These are phyloP conservation scores for Aspergillus tubingensis DNA, from an alignment of 2,329 filamentous ascomycete genomes.

Conservation along the genomic window DNA sequence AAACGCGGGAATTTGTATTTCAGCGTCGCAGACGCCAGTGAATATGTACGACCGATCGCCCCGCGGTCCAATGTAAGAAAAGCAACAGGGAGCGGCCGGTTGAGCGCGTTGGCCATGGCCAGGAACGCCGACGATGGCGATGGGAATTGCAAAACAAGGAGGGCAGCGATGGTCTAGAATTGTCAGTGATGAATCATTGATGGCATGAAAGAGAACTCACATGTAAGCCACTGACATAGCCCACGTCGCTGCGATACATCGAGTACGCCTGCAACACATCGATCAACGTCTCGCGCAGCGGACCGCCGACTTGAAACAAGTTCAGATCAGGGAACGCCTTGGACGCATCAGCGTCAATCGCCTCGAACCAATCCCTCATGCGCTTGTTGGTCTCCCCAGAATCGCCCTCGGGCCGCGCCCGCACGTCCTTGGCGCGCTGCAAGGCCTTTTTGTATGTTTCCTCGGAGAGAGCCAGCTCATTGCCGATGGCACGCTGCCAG, in stretches of 20 bases:
- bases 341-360: constrained; percentile 56
- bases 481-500: constrained; percentile 63
- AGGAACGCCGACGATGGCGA: constrained; percentile 58
- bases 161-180: constrained; percentile 54
- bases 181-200: constrained; percentile 2
- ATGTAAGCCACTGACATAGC: constrained; percentile 62
- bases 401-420: constrained; percentile 46
- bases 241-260: constrained; percentile 64
- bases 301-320: constrained; percentile 57
- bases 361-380: constrained; percentile 54
- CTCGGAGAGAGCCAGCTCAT: constrained; percentile 59
- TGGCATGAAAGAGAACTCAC: constrained; percentile 33
- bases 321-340: constrained; percentile 60
- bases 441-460: constrained; percentile 60
- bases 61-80: constrained; percentile 61
- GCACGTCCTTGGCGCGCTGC: constrained; percentile 54
- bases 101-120: constrained; percentile 61
- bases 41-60: constrained; percentile 59
- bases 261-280: constrained; percentile 64
- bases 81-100: constrained; percentile 61
- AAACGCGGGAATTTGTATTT: constrained; percentile 60
- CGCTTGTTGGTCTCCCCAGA: constrained; percentile 45
- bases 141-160: constrained; percentile 60
- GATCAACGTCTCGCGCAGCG: constrained; percentile 57
- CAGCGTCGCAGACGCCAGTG: constrained; percentile 57